Percentiles rank a stretch among this genome's conserved stretches.
phyloP scores from a whole-genome alignment of 441 rosid species.

The Gossypium gossypioides region DNA sequence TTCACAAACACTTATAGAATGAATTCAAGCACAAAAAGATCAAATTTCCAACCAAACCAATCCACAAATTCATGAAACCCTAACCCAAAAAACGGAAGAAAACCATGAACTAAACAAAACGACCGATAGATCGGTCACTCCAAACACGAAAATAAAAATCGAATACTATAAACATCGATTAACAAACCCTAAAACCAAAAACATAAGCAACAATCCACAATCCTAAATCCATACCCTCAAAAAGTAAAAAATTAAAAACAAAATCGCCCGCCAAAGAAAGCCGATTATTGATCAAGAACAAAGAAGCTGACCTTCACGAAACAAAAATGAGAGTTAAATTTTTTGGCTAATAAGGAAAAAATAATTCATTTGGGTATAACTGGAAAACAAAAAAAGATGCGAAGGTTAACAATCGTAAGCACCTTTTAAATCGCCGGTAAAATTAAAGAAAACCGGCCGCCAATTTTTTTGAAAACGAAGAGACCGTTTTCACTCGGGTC shows the following conservation, averaged over 20 bases:
- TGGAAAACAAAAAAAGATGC: slow-evolving; percentile 21
- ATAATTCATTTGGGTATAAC: neutral
- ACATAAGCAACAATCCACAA: slow-evolving; percentile 23
- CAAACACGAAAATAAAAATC: slow-evolving; percentile 22
- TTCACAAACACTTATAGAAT: slow-evolving; percentile 14
- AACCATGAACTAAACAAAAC: slow-evolving; percentile 19
- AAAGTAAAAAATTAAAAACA: slow-evolving; percentile 8
- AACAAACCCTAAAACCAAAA: slow-evolving; percentile 26
- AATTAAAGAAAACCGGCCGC: slow-evolving; percentile 30
- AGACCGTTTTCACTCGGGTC: slow-evolving; percentile 12
- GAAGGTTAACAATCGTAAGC: slow-evolving; percentile 42
- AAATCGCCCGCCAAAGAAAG: slow-evolving; percentile 15
- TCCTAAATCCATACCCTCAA: slow-evolving; percentile 16
- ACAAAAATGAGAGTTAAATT: slow-evolving; percentile 7
- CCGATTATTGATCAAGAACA: slow-evolving; percentile 15
- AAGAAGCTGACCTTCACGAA: slow-evolving; percentile 24
- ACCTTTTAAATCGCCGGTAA: slow-evolving; percentile 40
- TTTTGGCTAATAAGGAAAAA: slow-evolving; percentile 15
- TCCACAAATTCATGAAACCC: slow-evolving; percentile 13
- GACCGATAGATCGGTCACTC: slow-evolving; percentile 47
- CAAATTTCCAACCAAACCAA: slow-evolving; percentile 17
- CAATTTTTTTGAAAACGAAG: slow-evolving; percentile 13
- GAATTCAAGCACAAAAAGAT: slow-evolving; percentile 7
- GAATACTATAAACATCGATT: slow-evolving; percentile 29
- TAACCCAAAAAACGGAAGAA: slow-evolving; percentile 9